These are phyloP conservation scores for Tetrahymena borealis DNA, from an alignment of 73 alveolate genomes.

Conservation along the genomic window DNA sequence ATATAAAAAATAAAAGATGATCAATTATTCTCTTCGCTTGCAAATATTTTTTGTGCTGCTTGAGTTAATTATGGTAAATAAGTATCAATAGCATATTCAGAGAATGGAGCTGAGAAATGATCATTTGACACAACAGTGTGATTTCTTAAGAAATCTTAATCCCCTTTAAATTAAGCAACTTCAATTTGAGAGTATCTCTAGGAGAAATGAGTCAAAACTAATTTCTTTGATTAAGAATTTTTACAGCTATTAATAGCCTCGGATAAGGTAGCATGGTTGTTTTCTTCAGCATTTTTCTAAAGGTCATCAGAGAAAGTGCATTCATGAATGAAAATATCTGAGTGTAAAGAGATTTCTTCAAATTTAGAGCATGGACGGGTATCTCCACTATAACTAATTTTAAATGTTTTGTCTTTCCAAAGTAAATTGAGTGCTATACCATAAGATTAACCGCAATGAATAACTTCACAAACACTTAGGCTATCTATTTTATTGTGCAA, in stretches of 20 bases:
- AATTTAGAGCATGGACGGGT: conserved; percentile 86
- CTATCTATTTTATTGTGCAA: conserved; percentile 4
- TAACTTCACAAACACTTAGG: conserved; percentile 52
- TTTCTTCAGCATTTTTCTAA: conserved; percentile 73
- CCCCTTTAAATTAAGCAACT: neutral
- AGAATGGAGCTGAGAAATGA: neutral
- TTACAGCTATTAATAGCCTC: conserved; percentile 86
- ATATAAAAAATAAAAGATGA: neutral
- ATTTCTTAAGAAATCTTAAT: neutral
- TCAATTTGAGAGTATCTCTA: conserved; percentile 67
- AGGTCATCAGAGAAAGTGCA: conserved; percentile 91
- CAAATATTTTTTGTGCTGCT: neutral
- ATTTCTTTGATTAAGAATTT: conserved; percentile 63
- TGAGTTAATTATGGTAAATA: neutral
- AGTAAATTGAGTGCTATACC: conserved; percentile 62
- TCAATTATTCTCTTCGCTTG: neutral
- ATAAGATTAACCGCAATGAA: conserved; percentile 87
- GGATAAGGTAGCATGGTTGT: conserved; percentile 89
- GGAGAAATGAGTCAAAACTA: conserved; percentile 94
- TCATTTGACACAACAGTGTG: neutral
- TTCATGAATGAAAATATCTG: conserved; percentile 93
- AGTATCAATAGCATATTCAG: neutral
- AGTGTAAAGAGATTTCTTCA: conserved; percentile 66
- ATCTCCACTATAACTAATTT: conserved; percentile 84
- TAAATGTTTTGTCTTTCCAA: conserved; percentile 56